Evolutionary conservation across 768 basidiomycete genomes (phyloP), one percentile per base, ranked within the genome.

Genomic region (Tylopilus sp.): DNA sequence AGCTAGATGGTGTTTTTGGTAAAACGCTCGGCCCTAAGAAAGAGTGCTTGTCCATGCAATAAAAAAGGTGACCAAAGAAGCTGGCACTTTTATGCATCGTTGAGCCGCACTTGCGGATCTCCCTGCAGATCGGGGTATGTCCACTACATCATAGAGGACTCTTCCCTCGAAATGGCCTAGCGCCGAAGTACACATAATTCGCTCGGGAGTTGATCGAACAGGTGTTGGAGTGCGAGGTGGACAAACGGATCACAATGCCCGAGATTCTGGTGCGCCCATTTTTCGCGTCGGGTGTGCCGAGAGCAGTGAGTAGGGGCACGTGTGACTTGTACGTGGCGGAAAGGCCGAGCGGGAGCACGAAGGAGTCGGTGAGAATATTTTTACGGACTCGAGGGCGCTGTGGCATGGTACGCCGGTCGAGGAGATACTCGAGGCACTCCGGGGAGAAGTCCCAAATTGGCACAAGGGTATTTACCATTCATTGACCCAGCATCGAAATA

Each of bases 401-500:
- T 99, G 94, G 94, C 83, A 87, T 50, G 90, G 81, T 10, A 80
- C 82, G 1, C 71, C 83, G 3, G 91, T 94, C 48, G 78, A 79
- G 9, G 83, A 87, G 26, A 83, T 98, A 48, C 75, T 84, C 44
- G 75, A 79, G 44, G 83, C 80, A 47, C 73, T 99, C 61, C 75
- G 70, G 63, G 83, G 77, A 59, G 61, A 72, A 45, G 82, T 85
- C 49, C 83, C 83, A 46, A 95, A 88, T 25, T 95, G 92, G 89
- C 92, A 98, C 67, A 98, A 99, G 71, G 91, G 91, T 0, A 88
- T 98, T 43, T 99, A 99, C 69, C 85, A 90, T 63, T 73, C 98
- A 4, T 77, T 99, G n/a, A 75, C 86, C 48, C 83, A 82, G 56
- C 98, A 97, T 70, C 82, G 94, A 40, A 79, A 79, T 45, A 81